These are phyloP conservation scores for Cytospora piceicola DNA, from an alignment of 2,329 filamentous ascomycete species.

Conservation along the genomic window DNA sequence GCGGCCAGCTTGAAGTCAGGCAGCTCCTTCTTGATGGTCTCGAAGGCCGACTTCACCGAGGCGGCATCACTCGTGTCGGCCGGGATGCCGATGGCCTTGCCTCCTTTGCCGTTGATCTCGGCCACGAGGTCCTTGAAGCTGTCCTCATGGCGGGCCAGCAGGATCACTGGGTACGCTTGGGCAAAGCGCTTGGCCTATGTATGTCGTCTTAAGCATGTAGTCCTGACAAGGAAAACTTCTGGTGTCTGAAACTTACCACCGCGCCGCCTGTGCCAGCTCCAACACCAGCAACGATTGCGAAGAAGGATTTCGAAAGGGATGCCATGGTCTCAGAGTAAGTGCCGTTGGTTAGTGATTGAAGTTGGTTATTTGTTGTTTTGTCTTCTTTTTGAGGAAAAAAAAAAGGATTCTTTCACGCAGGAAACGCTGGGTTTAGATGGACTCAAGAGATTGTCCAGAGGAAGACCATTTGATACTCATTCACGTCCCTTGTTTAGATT, in stretches of 20 bases:
- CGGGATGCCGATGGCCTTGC: constrained; percentile 71
- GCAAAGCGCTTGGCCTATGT: constrained; percentile 59
- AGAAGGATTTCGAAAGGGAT: constrained; percentile 48
- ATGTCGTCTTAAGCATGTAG: constrained; percentile 5
- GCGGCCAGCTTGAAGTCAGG: constrained; percentile 60
- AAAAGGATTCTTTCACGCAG: neutral
- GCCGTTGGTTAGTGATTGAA: neutral
- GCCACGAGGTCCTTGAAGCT: constrained; percentile 68
- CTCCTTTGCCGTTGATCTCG: constrained; percentile 70
- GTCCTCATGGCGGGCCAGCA: constrained; percentile 70
- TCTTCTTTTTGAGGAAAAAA: too few relatives aligned
- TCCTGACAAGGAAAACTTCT: neutral
- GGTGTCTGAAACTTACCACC: constrained; percentile 20
- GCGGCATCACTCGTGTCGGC: constrained; percentile 63
- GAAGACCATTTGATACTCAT: neutral
- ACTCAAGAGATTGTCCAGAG: neutral
- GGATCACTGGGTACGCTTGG: constrained; percentile 70
- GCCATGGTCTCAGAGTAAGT: constrained; percentile 20
- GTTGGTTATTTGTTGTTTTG: neutral
- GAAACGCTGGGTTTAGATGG: neutral
- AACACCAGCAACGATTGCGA: constrained; percentile 71
- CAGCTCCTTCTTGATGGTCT: constrained; percentile 63
- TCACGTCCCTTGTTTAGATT: neutral
- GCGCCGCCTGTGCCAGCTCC: constrained; percentile 64
- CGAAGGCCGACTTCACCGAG: constrained; percentile 62